phyloP scores from a whole-genome alignment of 169 alveolate genomes.

The Plasmodium inui region DNA sequence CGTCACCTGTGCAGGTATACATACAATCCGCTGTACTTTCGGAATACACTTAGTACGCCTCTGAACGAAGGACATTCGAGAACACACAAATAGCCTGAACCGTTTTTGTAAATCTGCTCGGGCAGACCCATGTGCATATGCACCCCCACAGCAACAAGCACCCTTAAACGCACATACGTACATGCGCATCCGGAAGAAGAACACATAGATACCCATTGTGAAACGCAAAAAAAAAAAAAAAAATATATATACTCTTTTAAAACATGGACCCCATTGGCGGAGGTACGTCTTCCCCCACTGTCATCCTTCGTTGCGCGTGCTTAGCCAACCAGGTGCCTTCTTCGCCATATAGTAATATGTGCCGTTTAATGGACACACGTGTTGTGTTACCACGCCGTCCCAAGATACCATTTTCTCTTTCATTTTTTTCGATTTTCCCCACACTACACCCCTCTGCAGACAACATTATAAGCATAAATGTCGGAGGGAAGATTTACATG shows the following conservation, averaged over 20 bases:
- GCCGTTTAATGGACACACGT: not conserved
- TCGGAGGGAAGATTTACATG: constrained; percentile 66
- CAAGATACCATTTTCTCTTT: not conserved
- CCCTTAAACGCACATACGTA: not conserved
- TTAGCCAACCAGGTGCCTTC: not conserved
- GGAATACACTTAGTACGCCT: not conserved
- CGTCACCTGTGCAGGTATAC: not conserved
- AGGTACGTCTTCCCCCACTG: not conserved
- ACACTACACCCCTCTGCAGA: constrained; percentile 12
- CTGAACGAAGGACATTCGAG: not conserved
- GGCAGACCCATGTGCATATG: not conserved
- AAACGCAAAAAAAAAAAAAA: not conserved
- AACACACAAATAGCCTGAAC: not conserved
- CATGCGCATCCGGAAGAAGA: not conserved
- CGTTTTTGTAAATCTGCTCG: not conserved
- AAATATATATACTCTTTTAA: not conserved
- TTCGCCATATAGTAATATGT: not conserved
- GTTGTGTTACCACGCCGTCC: not conserved
- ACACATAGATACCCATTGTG: not conserved
- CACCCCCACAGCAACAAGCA: not conserved
- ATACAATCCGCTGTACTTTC: not conserved
- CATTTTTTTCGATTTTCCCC: not conserved
- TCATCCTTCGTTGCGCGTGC: not conserved
- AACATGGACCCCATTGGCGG: constrained; percentile 23
- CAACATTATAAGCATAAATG: constrained; percentile 53